Evolutionary conservation across 169 alveolate genomes (phyloP).

Genomic region (Miamiensis avidus): DNA sequence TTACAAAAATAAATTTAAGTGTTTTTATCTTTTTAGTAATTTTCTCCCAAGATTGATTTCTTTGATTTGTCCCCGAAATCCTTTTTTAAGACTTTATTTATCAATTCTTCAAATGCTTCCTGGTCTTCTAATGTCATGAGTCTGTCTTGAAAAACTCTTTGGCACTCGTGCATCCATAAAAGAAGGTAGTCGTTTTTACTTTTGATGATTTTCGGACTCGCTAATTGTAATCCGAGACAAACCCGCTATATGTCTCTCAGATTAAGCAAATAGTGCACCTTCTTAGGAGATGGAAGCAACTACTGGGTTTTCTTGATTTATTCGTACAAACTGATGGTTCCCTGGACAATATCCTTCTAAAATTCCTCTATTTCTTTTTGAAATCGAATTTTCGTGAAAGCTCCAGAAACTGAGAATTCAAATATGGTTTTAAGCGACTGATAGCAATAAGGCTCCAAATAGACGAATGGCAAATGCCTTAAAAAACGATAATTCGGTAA

Average conservation of each 20-base stretch:
- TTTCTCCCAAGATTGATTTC: too few species aligned
- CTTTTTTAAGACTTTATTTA: too few species aligned
- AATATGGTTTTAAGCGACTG: background rate
- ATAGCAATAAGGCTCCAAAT: background rate
- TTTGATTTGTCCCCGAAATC: too few species aligned
- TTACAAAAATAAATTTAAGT: too few species aligned
- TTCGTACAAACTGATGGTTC: background rate
- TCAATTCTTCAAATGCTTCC: background rate
- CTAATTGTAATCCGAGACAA: background rate
- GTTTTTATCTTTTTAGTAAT: too few species aligned
- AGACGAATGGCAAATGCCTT: background rate
- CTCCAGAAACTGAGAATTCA: too few species aligned
- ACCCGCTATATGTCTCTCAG: background rate
- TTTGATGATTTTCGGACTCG: background rate
- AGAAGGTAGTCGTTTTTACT: slow-evolving; percentile 18
- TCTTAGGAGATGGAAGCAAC: background rate
- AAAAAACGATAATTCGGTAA: background rate
- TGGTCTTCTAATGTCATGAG: background rate
- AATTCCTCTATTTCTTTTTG: background rate
- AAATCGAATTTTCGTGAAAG: background rate
- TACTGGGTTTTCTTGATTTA: background rate
- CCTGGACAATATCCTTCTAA: too few species aligned
- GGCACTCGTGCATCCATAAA: slow-evolving; percentile 92
- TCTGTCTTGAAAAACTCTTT: slow-evolving; percentile 91
- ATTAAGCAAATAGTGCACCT: background rate